Evolutionary conservation across 345 rosid species (phyloP), one percentile per base, ranked within the genome.

Genomic region (Arabidopsis suecica): DNA sequence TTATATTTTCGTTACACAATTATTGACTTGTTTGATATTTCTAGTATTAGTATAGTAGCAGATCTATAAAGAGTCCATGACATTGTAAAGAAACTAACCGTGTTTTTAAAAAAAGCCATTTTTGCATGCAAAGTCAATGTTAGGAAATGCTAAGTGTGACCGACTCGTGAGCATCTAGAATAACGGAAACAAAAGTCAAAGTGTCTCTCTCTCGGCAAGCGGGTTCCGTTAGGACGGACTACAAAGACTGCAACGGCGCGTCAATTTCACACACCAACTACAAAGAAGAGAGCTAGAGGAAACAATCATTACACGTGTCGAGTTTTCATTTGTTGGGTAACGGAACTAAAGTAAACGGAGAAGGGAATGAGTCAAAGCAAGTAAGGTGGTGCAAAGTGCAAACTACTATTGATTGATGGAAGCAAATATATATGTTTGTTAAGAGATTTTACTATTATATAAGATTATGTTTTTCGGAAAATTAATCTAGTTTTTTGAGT

Each of bases 81-180:
- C 13, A 59, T 28, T 28, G 2, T 3, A 40, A 37, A 34, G 34
- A 57, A 56, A 61, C 61, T 8, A 33, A 42, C 40, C 8, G 54
- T 61, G 45, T n/a, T 61, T n/a, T 12, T 68, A 4, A 3, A 63
- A 34, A 55, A 34, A 55, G 64, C 8, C 7, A 32, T 13, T 18
- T 22, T 3, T 41, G 74, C 69, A 61, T 53, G 50, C 23, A 61
- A 69, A 76, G 79, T 76, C 79, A 76, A 69, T 49, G 69, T 60
- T 68, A 61, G 69, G 74, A 75, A 68, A 41, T 49, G 61, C 22
- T 51, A 48, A 76, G 62, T 75, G 57, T 61, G 74, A 76, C 74
- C 57, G 8, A 51, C 58, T 61, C 41, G 59, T 61, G 30, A 34
- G 73, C 16, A 75, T 75, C 73, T 74, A 66, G 72, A 66, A 28